phyloP scores from a whole-genome alignment of 78 protist genomes.

The Carpediemonas membranifera region DNA sequence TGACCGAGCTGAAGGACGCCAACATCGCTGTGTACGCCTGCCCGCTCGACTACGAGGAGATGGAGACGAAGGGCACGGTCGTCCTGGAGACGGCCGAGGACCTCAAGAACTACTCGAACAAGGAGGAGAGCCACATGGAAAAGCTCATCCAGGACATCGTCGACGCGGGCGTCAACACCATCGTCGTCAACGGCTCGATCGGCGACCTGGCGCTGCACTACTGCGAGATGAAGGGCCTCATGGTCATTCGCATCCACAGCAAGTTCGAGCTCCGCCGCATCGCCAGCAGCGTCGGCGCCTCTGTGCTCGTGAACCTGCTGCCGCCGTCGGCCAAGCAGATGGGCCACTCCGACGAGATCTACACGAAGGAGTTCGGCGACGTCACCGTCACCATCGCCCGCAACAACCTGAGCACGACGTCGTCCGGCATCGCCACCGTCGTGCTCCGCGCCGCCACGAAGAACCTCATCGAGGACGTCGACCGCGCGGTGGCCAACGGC shows the following conservation, averaged over 20 bases:
- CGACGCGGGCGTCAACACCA: conserved; percentile 77
- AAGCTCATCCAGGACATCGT: conserved; percentile 59
- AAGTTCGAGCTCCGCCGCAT: conserved; percentile 93
- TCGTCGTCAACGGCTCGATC: conserved; percentile 67
- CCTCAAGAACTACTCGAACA: conserved; percentile 52
- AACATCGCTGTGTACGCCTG: conserved; percentile 83
- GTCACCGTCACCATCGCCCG: conserved; percentile 33
- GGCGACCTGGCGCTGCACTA: conserved; percentile 92
- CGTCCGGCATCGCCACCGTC: conserved; percentile 66
- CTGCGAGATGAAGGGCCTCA: conserved; percentile 61
- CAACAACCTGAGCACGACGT: too few relatives aligned
- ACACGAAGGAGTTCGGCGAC: conserved; percentile 53
- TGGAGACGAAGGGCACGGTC: conserved; percentile 92
- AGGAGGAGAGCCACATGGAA: conserved; percentile 74
- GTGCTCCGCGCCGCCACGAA: conserved; percentile 83
- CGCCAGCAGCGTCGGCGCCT: too few relatives aligned
- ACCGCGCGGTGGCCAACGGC: conserved; percentile 84
- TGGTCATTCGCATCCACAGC: conserved; percentile 66
- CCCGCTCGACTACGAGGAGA: conserved; percentile 67
- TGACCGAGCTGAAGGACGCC: conserved; percentile 57
- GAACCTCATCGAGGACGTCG: conserved; percentile 86
- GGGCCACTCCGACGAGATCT: conserved; percentile 62
- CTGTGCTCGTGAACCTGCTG: neutral
- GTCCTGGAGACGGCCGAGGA: conserved; percentile 74
- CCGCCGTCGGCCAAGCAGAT: conserved; percentile 77